phyloP scores from a whole-genome alignment of 139 green algal species.

The Chlorella vulgaris region DNA sequence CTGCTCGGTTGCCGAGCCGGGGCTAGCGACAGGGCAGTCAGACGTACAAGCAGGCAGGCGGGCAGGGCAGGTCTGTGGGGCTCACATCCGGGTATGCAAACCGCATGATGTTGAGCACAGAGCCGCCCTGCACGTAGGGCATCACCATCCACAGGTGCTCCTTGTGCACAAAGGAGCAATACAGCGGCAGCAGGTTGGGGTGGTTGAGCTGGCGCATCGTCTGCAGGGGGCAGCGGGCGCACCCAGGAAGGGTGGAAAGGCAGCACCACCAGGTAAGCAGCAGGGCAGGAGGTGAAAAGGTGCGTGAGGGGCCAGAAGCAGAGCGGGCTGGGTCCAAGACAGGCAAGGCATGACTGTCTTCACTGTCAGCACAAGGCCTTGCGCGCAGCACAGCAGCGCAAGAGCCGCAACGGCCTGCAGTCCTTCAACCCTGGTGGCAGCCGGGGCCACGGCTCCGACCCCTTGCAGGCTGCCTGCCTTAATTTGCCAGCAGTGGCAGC shows the following conservation, averaged over 20 bases:
- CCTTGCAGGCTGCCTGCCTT: background rate
- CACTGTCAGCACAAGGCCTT: no score
- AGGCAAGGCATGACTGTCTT: no score
- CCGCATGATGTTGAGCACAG: conserved; percentile 90
- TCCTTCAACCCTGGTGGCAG: background rate
- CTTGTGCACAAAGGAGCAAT: conserved; percentile 91
- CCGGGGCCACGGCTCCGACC: no score
- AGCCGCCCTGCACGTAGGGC: conserved; percentile 83
- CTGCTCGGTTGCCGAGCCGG: no score
- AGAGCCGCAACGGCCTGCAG: background rate
- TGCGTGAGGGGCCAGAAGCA: background rate
- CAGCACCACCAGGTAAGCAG: no score
- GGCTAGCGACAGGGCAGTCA: no score
- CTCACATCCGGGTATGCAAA: conserved; percentile 78
- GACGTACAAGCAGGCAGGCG: no score
- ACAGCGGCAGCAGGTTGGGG: conserved; percentile 93
- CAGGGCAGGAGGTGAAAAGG: background rate
- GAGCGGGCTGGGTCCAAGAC: no score
- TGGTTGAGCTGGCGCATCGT: conserved; percentile 94
- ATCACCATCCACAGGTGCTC: conserved; percentile 97
- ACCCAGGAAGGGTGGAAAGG: background rate
- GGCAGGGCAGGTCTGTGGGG: no score
- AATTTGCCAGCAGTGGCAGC: background rate
- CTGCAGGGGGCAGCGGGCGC: conserved; percentile 48
- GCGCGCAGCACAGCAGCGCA: no score